phyloP scores from a whole-genome alignment of 1,284 basidiomycete genomes.

The Puccinia sorghi region DNA sequence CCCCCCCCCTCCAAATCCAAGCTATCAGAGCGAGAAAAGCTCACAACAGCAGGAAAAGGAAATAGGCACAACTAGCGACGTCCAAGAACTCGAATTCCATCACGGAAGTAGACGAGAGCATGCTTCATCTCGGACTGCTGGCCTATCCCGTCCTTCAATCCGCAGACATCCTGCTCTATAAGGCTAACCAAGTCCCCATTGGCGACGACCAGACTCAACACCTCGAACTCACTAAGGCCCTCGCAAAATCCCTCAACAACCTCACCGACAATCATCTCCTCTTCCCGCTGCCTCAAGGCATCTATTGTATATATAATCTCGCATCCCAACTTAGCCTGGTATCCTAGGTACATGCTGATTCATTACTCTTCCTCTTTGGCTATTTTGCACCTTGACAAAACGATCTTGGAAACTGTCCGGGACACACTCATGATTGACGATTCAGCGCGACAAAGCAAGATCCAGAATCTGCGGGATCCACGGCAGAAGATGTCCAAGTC shows the following conservation, averaged over 20 bases:
- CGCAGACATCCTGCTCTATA: constrained; percentile 85
- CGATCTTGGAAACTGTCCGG: neutral
- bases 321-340: neutral
- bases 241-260: constrained; percentile 80
- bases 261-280: constrained; percentile 61
- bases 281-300: constrained; percentile 72
- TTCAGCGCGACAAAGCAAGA: constrained; percentile 68
- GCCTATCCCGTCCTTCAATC: constrained; percentile 93
- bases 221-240: constrained; percentile 78
- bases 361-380: neutral
- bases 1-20: too few relatives aligned
- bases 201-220: constrained; percentile 96
- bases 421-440: constrained; percentile 27
- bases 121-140: constrained; percentile 79
- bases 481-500: constrained; percentile 95
- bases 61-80: constrained; percentile 76
- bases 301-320: constrained; percentile 67
- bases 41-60: too few relatives aligned
- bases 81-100: constrained; percentile 72
- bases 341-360: neutral
- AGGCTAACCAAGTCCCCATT: constrained; percentile 86
- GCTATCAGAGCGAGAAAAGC: too few relatives aligned
- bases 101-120: constrained; percentile 75
- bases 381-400: neutral
- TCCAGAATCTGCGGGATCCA: constrained; percentile 80